A percentile compares a stretch with the other conserved stretches of the same genome.
These are phyloP conservation scores for Talaromyces sp. DNA, from an alignment of 2,329 filamentous ascomycete genomes.

Conservation along the genomic window DNA sequence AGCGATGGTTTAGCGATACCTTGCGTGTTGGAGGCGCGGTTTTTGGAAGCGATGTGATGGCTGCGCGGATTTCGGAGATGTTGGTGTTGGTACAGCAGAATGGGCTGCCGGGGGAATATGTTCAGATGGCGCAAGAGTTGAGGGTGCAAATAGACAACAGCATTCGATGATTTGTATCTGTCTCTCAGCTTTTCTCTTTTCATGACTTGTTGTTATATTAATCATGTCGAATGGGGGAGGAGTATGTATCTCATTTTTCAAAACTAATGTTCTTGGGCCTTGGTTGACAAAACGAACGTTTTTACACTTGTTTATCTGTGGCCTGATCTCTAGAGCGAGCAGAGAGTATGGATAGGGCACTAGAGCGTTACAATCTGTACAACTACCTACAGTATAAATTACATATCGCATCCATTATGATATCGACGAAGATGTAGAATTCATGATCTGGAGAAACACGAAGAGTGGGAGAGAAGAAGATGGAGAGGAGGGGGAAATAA, in stretches of 20 bases:
- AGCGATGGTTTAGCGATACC: constrained; percentile 59
- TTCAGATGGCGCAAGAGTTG: constrained; percentile 41
- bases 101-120: constrained; percentile 38
- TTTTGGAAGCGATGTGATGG: constrained; percentile 61
- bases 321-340: no score
- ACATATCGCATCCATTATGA: no score
- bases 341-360: no score
- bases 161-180: constrained; percentile 30
- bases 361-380: no score
- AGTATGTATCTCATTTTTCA: not conserved
- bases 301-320: no score
- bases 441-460: no score
- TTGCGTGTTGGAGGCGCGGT: constrained; percentile 52
- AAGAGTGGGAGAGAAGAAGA: no score
- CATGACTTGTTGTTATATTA: not conserved
- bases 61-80: constrained; percentile 46
- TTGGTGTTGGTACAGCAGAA: constrained; percentile 44
- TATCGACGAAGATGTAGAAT: no score
- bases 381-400: no score
- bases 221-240: not conserved
- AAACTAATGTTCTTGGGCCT: not conserved
- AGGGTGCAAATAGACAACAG: constrained; percentile 40
- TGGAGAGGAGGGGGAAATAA: no score
- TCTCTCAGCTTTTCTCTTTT: not conserved
- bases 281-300: no score